These are phyloP conservation scores for Ampelocalamus luodianensis DNA, from an alignment of 176 grass and related monocot species.

Conservation along the genomic window DNA sequence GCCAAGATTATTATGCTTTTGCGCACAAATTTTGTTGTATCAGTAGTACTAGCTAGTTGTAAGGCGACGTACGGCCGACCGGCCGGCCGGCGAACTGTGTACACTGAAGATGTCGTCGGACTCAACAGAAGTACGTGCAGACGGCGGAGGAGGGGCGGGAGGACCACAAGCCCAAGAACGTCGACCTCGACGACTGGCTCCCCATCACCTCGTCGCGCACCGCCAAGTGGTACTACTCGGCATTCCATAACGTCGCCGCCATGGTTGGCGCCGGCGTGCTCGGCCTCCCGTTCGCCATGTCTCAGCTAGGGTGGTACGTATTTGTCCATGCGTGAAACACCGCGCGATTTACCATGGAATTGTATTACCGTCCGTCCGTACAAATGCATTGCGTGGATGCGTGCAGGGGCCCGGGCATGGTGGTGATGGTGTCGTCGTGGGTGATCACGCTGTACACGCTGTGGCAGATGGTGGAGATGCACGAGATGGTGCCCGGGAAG, in stretches of 20 bases:
- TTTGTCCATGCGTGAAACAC: too few species aligned
- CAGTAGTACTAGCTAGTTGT: too few species aligned
- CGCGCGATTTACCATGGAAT: too few species aligned
- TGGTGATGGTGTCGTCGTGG: too few species aligned
- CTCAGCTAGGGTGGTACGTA: slow-evolving; percentile 61
- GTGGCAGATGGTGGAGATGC: slow-evolving; percentile 99
- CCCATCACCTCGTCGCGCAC: slow-evolving; percentile 68
- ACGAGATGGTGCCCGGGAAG: slow-evolving; percentile 92
- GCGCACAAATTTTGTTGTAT: too few species aligned
- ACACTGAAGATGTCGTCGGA: slow-evolving; percentile 11
- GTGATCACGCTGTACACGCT: slow-evolving; percentile 86
- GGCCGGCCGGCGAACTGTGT: too few species aligned
- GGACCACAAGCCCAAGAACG: slow-evolving; percentile 3
- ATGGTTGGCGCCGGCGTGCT: slow-evolving; percentile 78
- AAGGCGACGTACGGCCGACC: too few species aligned
- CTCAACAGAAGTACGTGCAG: not conserved
- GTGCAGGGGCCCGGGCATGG: slow-evolving; percentile 42
- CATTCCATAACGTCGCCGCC: slow-evolving; percentile 67
- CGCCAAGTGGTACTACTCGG: slow-evolving; percentile 81
- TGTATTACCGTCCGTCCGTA: not conserved
- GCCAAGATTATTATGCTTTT: too few species aligned
- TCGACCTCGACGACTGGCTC: slow-evolving; percentile 59
- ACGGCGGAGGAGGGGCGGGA: not conserved
- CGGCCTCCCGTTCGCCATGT: slow-evolving; percentile 66
- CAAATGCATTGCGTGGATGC: slow-evolving; percentile 57